Evolutionary conservation across 2,329 filamentous ascomycete species (phyloP), one percentile per base, ranked within the genome.

Genomic region (Nemania serpens): DNA sequence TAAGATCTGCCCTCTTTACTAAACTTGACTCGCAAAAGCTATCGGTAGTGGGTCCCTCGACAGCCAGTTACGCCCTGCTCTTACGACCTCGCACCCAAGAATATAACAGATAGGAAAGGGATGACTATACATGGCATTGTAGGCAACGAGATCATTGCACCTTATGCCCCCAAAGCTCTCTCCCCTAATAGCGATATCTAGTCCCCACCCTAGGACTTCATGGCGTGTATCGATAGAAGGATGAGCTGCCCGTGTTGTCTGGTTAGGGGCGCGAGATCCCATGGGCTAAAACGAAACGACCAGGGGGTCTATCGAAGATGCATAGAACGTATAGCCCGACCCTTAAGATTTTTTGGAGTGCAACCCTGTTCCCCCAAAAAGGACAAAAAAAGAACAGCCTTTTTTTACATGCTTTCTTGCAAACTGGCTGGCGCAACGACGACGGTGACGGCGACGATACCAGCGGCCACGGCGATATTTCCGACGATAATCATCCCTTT

Each of bases 171-270:
- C 15, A 18, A 17, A 49, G 12, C 12, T 34, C 37, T 17, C 48
- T 47, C 43, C 12, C 17, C 46, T 18, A 9, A 51, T 39, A 33
- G 5, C 10, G 15, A 52, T 45, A 46, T 36, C 29, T 34, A 34
- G 22, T 48, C 59, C 25, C 59, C 59, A 58, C 50, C 50, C 59
- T 12, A 62, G 59, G 59, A 62, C 59, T 55, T 20, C 12, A 18
- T 45, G 25, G 36, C 33, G 43, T 49, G 17, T 58, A 49, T 45
- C 49, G 20, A 54, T 57, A 61, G 46, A 25, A 34, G n/a, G 50
- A 62, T 47, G 45, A 34, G 34, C 29, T 29, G 17, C 12, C 20
- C n/a, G 29, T 18, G 55, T 17, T 51, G 39, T 25, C 15, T 39
- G 39, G 59, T 39, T 46, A 41, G 50, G 1, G 33, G 46, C 45